A percentile compares a stretch with the other conserved stretches of the same genome.
Conservation (phyloP, 306 rosid species). For the Potentilla sterilis region DNA sequence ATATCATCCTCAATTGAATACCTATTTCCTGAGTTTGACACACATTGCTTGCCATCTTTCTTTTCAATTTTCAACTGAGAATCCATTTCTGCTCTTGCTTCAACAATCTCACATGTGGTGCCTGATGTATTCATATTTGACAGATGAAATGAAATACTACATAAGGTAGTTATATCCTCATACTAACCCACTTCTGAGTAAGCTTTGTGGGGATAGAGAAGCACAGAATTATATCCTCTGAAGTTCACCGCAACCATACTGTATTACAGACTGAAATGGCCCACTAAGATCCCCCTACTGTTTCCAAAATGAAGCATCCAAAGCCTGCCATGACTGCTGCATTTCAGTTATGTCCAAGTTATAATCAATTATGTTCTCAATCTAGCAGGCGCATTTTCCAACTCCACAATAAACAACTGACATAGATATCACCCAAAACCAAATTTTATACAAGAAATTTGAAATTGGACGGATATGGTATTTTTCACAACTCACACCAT, state of each 20-base stretch:
- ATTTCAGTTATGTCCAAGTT: conserved; percentile 33
- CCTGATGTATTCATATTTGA: conserved; percentile 50
- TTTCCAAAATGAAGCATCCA: conserved; percentile 48
- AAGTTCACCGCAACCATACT: conserved; percentile 42
- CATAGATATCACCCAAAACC: conserved; percentile 15
- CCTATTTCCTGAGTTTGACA: conserved; percentile 44
- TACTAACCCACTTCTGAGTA: conserved; percentile 55
- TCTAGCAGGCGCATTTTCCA: conserved; percentile 4
- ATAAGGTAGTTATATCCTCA: conserved; percentile 18
- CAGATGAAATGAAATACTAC: conserved; percentile 19
- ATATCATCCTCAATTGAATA: conserved; percentile 91
- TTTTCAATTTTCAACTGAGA: conserved; percentile 40
- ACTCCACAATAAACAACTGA: conserved; percentile 16
- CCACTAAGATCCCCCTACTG: conserved; percentile 24
- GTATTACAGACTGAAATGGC: conserved; percentile 27
- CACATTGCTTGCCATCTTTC: conserved; percentile 49
- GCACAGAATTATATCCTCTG: conserved; percentile 31
- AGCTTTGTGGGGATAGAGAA: conserved; percentile 25
- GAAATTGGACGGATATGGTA: neutral
- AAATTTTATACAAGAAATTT: conserved; percentile 1
- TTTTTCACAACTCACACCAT: neutral
- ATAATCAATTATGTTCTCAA: neutral
- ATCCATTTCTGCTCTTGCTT: conserved; percentile 56
- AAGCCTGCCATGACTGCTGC: conserved; percentile 41
- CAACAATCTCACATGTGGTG: conserved; percentile 73